Evolutionary conservation across 495 filamentous ascomycete genomes (phyloP).

Genomic region (Copromyces sp.): DNA sequence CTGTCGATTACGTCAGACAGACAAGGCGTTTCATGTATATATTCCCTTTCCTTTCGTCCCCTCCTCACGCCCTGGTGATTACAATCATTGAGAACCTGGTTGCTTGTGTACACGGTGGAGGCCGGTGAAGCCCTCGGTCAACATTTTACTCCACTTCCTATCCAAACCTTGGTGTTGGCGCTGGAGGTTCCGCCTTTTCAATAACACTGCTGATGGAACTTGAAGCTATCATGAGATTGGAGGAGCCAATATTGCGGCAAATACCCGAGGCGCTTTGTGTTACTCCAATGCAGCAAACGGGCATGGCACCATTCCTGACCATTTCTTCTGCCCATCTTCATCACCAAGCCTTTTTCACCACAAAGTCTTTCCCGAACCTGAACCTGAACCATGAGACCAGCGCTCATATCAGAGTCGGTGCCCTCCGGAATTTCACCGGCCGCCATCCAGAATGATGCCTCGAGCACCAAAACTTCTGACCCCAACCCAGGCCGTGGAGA

Average conservation of each 20-base stretch:
- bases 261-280: not conserved
- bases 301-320: not conserved
- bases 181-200: not conserved
- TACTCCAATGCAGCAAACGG: not conserved
- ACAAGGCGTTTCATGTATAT: not conserved
- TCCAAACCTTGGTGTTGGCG: not conserved
- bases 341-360: not conserved
- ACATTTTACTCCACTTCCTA: not conserved
- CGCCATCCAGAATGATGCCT: conserved; percentile 64
- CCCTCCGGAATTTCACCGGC: conserved; percentile 64
- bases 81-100: not conserved
- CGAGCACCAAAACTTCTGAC: conserved; percentile 38
- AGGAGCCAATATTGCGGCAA: not conserved
- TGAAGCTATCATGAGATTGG: not conserved
- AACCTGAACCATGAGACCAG: conserved; percentile 29
- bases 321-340: not conserved
- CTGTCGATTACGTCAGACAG: not conserved
- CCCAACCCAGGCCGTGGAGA: conserved; percentile 51
- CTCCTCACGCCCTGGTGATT: too few species aligned
- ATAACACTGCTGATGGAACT: not conserved
- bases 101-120: not conserved
- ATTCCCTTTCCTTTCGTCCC: not conserved
- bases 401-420: conserved; percentile 68
- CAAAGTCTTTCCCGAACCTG: not conserved
- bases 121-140: not conserved